Evolutionary conservation across 352 stramenopile species (phyloP).

Genomic region (Phytophthora fragariaefolia): DNA sequence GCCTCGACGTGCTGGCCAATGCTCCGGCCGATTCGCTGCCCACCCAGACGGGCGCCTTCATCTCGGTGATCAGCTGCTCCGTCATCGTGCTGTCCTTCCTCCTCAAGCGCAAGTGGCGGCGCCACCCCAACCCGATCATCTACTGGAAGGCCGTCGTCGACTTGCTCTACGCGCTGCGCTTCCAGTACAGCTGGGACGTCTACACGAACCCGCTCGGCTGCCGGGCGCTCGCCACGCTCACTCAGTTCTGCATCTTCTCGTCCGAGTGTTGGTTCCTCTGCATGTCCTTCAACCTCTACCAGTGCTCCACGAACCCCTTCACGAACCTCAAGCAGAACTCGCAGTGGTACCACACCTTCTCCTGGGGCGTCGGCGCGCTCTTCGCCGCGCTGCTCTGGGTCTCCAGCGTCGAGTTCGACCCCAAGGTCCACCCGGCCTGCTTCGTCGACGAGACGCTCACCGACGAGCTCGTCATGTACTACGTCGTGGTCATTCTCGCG

Average conservation of each 20-base stretch:
- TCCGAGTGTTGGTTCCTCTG: conserved; percentile 90
- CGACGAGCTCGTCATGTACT: conserved; percentile 74
- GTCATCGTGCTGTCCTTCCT: conserved; percentile 75
- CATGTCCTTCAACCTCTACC: conserved; percentile 88
- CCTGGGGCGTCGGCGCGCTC: conserved; percentile 64
- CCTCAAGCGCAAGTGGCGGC: conserved; percentile 69
- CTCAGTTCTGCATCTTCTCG: conserved; percentile 79
- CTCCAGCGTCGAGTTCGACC: conserved; percentile 59
- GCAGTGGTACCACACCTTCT: conserved; percentile 77
- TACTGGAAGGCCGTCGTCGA: conserved; percentile 85
- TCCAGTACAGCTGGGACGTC: conserved; percentile 73
- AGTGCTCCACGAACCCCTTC: conserved; percentile 89
- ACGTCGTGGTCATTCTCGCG: conserved; percentile 75
- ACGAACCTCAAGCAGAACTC: conserved; percentile 81
- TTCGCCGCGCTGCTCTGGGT: conserved; percentile 66
- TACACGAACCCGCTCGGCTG: conserved; percentile 59
- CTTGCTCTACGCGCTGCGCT: conserved; percentile 76
- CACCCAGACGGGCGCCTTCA: conserved; percentile 70
- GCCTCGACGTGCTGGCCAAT: conserved; percentile 34
- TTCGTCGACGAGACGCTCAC: conserved; percentile 79
- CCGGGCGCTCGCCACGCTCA: conserved; percentile 63
- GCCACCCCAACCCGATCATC: conserved; percentile 84
- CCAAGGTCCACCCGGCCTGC: conserved; percentile 55
- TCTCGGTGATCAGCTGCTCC: conserved; percentile 81
- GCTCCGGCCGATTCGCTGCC: conserved; percentile 52